These are phyloP conservation scores for Globisporangium polare DNA, from an alignment of 352 stramenopile genomes.

Conservation along the genomic window DNA sequence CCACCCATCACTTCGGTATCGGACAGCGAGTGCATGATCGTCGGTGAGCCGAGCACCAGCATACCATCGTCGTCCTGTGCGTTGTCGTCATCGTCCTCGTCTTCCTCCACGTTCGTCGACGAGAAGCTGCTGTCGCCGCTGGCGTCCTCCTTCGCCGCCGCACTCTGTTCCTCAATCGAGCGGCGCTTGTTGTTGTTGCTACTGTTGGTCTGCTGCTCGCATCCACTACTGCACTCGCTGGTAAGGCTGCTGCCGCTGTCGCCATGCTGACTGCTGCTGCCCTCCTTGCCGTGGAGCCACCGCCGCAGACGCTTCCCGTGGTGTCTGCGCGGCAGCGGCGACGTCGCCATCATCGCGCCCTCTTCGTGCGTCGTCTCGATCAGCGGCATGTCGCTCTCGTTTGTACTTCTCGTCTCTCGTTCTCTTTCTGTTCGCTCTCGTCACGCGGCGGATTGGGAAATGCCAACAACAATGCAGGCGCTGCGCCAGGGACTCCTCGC, in stretches of 20 bases:
- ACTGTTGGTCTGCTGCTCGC: background rate
- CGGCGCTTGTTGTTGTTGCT: background rate
- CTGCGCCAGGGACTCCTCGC: background rate
- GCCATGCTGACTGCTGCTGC: background rate
- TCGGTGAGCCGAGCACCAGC: slow-evolving; percentile 4
- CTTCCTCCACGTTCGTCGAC: slow-evolving; percentile 7
- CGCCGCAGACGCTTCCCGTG: slow-evolving; percentile 10
- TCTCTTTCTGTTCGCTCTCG: background rate
- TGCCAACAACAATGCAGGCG: no score
- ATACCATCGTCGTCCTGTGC: slow-evolving; percentile 9
- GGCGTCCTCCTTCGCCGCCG: slow-evolving; percentile 1
- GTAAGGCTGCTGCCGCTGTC: background rate
- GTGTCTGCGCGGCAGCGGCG: background rate
- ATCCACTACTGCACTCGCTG: background rate
- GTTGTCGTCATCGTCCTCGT: slow-evolving; percentile 7
- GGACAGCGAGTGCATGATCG: slow-evolving; percentile 35
- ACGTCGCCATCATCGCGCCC: background rate
- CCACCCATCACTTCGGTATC: slow-evolving; percentile 39
- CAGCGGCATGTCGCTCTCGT: background rate
- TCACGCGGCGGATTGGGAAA: slow-evolving; percentile 3
- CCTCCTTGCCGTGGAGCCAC: slow-evolving; percentile 4
- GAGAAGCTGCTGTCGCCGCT: slow-evolving; percentile 18
- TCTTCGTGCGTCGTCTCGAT: slow-evolving; percentile 1
- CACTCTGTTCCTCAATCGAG: background rate
- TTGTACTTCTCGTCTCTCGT: background rate